phyloP scores from a whole-genome alignment of 306 rosid species.

The Quercus ilex region DNA sequence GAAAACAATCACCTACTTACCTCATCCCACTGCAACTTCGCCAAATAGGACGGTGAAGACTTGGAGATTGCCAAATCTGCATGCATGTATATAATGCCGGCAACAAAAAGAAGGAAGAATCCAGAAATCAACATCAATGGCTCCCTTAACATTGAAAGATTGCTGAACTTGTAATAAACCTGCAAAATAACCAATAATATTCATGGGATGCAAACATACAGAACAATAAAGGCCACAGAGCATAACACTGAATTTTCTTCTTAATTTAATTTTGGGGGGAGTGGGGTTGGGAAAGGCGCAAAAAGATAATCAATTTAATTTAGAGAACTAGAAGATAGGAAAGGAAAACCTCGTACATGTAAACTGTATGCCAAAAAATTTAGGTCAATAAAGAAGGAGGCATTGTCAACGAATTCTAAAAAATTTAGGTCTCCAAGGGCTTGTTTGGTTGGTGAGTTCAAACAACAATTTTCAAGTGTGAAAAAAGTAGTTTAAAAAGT shows the following conservation, averaged over 20 bases:
- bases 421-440: too few species aligned
- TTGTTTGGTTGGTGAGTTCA: too few species aligned
- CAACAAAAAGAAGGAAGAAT: slow-evolving; percentile 67
- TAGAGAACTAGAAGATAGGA: too few species aligned
- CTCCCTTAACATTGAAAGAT: slow-evolving; percentile 84
- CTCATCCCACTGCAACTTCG: slow-evolving; percentile 96
- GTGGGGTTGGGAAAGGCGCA: too few species aligned
- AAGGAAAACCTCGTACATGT: too few species aligned
- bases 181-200: slow-evolving; percentile 38
- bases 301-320: background rate
- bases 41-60: slow-evolving; percentile 88
- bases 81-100: slow-evolving; percentile 72
- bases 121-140: slow-evolving; percentile 93
- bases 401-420: too few species aligned
- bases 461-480: too few species aligned
- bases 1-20: slow-evolving; percentile 34
- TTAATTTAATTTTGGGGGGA: background rate
- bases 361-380: too few species aligned
- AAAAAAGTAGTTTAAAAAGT: too few species aligned
- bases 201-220: slow-evolving; percentile 6
- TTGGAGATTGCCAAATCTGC: slow-evolving; percentile 91
- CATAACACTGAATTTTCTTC: background rate
- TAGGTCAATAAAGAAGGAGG: too few species aligned
- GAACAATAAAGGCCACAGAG: slow-evolving; percentile 5
- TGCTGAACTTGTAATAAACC: slow-evolving; percentile 89